Base-by-base conservation (phyloP, 352 stramenopile genomes). In the Phytophthora citricola region DNA sequence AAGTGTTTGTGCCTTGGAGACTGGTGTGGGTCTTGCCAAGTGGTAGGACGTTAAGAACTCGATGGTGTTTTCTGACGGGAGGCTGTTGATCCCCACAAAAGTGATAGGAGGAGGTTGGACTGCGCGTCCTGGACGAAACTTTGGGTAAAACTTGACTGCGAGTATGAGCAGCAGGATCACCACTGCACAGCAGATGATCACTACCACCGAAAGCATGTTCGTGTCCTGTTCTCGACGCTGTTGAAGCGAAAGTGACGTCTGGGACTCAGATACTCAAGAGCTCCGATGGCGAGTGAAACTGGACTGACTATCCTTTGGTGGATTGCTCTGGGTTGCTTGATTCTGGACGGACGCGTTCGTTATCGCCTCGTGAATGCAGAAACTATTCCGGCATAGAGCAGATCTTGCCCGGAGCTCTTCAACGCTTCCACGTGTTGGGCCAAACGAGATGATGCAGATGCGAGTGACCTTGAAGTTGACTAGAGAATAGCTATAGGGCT, bases 81-180 rank as follows among this genome's bases (percentile, higher is more conserved):
- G 32, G 22, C 55, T 63, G 27, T 32, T 45, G 34, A 59, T 50
- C 1, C 36, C 46, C 5, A 55, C 15, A 1, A 50, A 24, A 3
- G 39, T 52, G 17, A 63, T 32, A 14, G 40, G 26, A 24, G 60
- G 24, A 20, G 48, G 47, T 24, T 48, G 46, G 14, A 27, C 55
- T 41, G 34, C 29, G 22, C 56, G 41, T 34, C 47, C 43, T n/a
- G 60, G 50, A 20, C 41, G 56, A 14, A 39, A 38, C 32, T 50
- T 26, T 9, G 22, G 2, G 47, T 43, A 66, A 12, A 41, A 66
- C 29, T 66, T 74, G 22, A 66, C 11, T 20, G 54, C 66, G 3
- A 74, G 38, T n/a, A 66, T 34, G 22, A 74, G 22, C 17, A 74
- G 52, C 36, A 74, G 40, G 20, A 70, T 38, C 24, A 58, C 43